These are phyloP conservation scores for Fusarium subglutinans DNA, from an alignment of 2,329 filamentous ascomycete genomes.

Conservation along the genomic window DNA sequence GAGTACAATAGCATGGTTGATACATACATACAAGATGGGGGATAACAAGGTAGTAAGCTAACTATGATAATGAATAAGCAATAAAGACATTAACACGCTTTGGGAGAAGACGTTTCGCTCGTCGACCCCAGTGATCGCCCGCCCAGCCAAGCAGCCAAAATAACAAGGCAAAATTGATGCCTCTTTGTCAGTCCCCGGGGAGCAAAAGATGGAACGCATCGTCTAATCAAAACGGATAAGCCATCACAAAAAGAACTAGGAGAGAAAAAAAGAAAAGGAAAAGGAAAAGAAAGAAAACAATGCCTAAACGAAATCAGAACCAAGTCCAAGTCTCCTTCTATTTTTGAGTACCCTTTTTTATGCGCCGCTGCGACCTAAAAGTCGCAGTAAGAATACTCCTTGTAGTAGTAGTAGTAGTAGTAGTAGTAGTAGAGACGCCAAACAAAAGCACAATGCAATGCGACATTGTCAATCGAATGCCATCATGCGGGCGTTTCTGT, in stretches of 20 bases:
- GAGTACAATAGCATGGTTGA: not conserved
- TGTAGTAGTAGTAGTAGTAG: not conserved
- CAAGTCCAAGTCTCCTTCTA: not conserved
- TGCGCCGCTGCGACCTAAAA: constrained; percentile 31
- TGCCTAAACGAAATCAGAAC: not conserved
- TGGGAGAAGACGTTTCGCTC: not conserved
- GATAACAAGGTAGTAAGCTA: not conserved
- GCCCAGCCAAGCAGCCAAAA: not conserved
- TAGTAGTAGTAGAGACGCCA: not conserved
- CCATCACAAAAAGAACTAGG: not conserved
- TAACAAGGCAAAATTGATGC: constrained; percentile 20
- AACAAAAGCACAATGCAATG: not conserved
- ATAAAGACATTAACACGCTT: constrained; percentile 24
- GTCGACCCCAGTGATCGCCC: constrained; percentile 5
- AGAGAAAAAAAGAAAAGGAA: not conserved
- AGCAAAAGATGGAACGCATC: constrained; percentile 24
- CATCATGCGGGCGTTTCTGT: not conserved
- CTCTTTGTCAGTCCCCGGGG: constrained; percentile 26
- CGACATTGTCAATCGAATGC: constrained; percentile 5
- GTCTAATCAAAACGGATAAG: constrained; percentile 26
- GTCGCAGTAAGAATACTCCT: constrained; percentile 19
- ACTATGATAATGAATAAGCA: constrained; percentile 14
- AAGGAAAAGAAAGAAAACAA: not conserved
- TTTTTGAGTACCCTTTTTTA: not conserved
- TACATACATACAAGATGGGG: constrained; percentile 14